Evolutionary conservation across 108 stramenopile species (phyloP), one percentile per base, ranked within the genome.

Genomic region (Parietichytrium sp.): DNA sequence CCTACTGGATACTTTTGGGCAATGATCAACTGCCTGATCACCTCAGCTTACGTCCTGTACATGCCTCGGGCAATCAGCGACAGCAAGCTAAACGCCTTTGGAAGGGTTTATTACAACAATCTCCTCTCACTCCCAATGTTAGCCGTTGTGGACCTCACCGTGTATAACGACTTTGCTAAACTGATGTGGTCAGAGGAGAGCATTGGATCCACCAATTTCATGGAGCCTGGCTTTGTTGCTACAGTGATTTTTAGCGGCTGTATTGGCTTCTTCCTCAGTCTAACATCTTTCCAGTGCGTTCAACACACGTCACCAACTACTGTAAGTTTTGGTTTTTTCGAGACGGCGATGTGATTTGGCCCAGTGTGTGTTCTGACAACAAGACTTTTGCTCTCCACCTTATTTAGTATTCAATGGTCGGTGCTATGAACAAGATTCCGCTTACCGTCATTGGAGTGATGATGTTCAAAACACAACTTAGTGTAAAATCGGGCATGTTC

Each of bases 31-130:
- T 97, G 96, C 87, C 51, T 95, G n/a, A 81, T 89, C 53, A 94
- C 95, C 0, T 87, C 95, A 20, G 94, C 94, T 49, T 99, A 97
- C 86, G 94, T 96, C 29, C 89, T 97, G 51, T 97, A 97, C 90
- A 94, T 99, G 93, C 95, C 95, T 83, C 92, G 87, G 82, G 96
- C 96, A 20, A 96, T 95, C 47, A 91, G 92, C 82, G 89, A 87
- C 55, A 90, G 96, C 54, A 95, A 96, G 84, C 89, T 98, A 31
- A 91, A 92, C 84, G 94, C 92, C 79, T 96, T 96, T 52, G 96
- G 95, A 2, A 97, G 97, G 96, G 98, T 98, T 42, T 99, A 93
- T 87, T 96, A 96, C 93, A 99, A 99, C 91, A 99, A 99, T 83
- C 82, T 97, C 8, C 86, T 99, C 6, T 95, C 95, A 50, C 55